Percentiles rank a stretch among this genome's conserved stretches.
Evolutionary conservation across 441 rosid species (phyloP).

Genomic region (Mallotus japonicus): DNA sequence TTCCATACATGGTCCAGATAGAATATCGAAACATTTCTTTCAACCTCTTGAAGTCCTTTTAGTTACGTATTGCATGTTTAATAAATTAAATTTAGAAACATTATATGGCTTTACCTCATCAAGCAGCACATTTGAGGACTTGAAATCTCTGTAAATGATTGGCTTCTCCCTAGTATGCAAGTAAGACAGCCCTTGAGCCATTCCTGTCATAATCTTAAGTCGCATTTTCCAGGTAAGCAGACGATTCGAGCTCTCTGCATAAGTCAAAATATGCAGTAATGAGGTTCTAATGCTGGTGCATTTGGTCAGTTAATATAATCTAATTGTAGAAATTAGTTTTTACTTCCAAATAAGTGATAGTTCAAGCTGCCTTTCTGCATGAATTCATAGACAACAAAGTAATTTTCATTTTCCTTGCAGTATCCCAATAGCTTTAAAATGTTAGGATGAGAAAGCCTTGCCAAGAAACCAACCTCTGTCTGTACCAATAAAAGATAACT

Average conservation of each 20-base stretch:
- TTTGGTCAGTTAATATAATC: neutral
- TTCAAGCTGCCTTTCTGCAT: slow-evolving; percentile 88
- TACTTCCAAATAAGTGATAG: slow-evolving; percentile 75
- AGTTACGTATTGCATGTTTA: neutral
- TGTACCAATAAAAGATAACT: slow-evolving; percentile 27
- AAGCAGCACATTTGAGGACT: slow-evolving; percentile 74
- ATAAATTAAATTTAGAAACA: neutral
- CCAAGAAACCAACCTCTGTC: slow-evolving; percentile 74
- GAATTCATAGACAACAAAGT: slow-evolving; percentile 66
- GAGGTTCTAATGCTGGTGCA: neutral
- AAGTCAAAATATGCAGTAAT: neutral
- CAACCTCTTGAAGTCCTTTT: no score
- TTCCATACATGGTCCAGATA: no score
- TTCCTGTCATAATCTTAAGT: slow-evolving; percentile 65
- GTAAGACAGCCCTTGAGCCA: slow-evolving; percentile 68
- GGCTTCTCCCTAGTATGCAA: slow-evolving; percentile 63
- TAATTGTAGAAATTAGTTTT: slow-evolving; percentile 16
- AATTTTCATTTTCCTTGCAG: slow-evolving; percentile 58
- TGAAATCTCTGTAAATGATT: slow-evolving; percentile 76
- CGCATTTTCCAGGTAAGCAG: slow-evolving; percentile 63
- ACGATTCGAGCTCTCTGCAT: slow-evolving; percentile 48
- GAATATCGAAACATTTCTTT: no score
- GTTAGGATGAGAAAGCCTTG: slow-evolving; percentile 73
- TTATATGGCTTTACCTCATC: slow-evolving; percentile 50
- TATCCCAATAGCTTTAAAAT: slow-evolving; percentile 69